These are phyloP conservation scores for Lachnellula hyalina DNA, from an alignment of 2,329 filamentous ascomycete species.

Conservation along the genomic window DNA sequence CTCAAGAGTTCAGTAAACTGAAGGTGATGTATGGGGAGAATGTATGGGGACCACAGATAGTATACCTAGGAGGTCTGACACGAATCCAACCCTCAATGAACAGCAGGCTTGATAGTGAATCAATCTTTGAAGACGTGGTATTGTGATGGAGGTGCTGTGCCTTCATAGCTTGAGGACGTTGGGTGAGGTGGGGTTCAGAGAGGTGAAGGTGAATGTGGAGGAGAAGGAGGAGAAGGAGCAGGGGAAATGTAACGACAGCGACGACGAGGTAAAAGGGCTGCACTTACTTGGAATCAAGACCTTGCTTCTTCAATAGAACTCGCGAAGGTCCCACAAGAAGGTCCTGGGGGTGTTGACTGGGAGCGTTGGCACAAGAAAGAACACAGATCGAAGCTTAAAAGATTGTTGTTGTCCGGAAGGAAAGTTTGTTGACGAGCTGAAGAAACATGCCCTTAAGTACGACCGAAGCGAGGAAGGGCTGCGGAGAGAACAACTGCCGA, in stretches of 20 bases:
- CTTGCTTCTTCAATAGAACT: neutral
- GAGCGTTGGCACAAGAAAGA: neutral
- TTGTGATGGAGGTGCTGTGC: too few species aligned
- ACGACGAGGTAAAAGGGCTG: neutral
- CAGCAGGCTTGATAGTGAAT: too few species aligned
- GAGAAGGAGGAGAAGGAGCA: neutral
- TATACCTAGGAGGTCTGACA: too few species aligned
- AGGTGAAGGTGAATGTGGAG: neutral
- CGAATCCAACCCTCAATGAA: too few species aligned
- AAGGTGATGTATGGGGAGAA: too few species aligned
- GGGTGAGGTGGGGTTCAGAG: neutral
- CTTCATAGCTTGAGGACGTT: too few species aligned
- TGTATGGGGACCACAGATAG: too few species aligned
- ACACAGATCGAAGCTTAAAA: neutral
- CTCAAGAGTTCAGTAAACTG: too few species aligned
- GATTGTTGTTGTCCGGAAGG: slow-evolving; percentile 4
- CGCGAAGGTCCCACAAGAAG: slow-evolving; percentile 17
- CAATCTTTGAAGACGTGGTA: too few species aligned
- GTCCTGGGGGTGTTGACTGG: slow-evolving; percentile 5
- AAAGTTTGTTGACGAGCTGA: neutral
- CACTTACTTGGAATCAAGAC: slow-evolving; percentile 10
- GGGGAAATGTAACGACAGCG: neutral
- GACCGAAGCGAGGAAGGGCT: neutral
- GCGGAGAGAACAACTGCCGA: neutral
- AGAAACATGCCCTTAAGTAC: neutral